Conservation (phyloP, 2,329 filamentous ascomycete genomes). For the Helotiales sp. region DNA sequence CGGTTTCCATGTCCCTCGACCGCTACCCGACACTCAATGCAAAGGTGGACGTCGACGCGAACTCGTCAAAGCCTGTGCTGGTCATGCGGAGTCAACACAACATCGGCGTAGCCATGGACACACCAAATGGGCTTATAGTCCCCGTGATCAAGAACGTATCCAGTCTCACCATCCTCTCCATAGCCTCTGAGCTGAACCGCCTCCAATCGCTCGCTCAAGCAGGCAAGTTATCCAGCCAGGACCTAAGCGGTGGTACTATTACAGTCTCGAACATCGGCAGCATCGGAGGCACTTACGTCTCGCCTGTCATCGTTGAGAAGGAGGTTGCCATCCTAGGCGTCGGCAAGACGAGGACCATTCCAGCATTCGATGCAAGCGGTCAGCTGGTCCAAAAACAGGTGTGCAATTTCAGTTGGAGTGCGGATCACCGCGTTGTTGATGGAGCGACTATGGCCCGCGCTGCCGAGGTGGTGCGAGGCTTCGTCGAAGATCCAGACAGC, state of each 20-base stretch:
- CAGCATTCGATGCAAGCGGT: conserved; percentile 68
- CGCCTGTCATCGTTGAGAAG: conserved; percentile 86
- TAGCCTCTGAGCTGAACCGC: conserved; percentile 76
- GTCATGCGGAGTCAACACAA: conserved; percentile 86
- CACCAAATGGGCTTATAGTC: conserved; percentile 83
- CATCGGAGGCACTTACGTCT: conserved; percentile 90
- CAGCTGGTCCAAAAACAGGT: conserved; percentile 76
- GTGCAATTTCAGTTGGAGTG: conserved; percentile 94
- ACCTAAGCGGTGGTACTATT: conserved; percentile 87
- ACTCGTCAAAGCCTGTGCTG: conserved; percentile 70
- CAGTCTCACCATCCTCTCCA: conserved; percentile 73
- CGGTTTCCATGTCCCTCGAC: conserved; percentile 82
- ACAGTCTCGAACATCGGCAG: conserved; percentile 97
- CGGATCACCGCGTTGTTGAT: conserved; percentile 92
- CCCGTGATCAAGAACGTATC: conserved; percentile 89
- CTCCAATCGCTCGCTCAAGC: conserved; percentile 74
- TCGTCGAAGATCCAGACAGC: conserved; percentile 82
- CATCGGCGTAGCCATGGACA: conserved; percentile 95
- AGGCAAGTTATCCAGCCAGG: conserved; percentile 75
- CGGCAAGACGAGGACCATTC: conserved; percentile 78
- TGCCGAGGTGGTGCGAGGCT: conserved; percentile 76
- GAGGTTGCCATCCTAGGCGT: conserved; percentile 93
- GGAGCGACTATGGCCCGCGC: conserved; percentile 93
- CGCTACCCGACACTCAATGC: conserved; percentile 88
- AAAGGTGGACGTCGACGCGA: conserved; percentile 67